Percentiles rank a stretch among this genome's conserved stretches.
Conservation (phyloP, 495 filamentous ascomycete species). For the Neurospora sp. region DNA sequence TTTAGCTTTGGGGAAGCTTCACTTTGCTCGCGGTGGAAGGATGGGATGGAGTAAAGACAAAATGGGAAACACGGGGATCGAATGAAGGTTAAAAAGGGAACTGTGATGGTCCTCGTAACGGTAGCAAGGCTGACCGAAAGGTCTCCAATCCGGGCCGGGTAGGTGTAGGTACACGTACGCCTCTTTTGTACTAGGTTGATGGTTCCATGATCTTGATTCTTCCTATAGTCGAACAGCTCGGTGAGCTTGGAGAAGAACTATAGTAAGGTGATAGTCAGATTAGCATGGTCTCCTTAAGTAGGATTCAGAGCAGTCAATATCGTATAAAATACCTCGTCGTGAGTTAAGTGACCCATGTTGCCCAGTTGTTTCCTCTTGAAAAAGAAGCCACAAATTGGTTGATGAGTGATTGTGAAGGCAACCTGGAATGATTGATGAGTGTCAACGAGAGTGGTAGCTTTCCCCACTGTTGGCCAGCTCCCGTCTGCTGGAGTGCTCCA, state of each 20-base stretch:
- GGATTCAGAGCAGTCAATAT: neutral
- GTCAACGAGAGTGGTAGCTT: neutral
- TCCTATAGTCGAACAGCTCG: constrained; percentile 59
- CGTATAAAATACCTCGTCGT: constrained; percentile 55
- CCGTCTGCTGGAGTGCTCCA: neutral
- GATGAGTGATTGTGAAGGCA: neutral
- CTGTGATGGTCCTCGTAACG: constrained; percentile 10
- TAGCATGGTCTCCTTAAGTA: constrained; percentile 14
- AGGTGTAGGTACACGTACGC: constrained; percentile 32
- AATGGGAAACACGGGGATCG: too few relatives aligned
- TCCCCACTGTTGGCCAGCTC: neutral
- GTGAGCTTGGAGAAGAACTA: constrained; percentile 83
- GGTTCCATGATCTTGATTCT: constrained; percentile 61
- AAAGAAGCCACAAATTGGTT: neutral
- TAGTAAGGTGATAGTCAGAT: neutral
- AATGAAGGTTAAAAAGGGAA: neutral
- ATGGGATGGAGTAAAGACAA: neutral
- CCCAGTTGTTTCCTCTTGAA: too few relatives aligned
- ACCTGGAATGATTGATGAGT: neutral
- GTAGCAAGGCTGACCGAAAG: neutral
- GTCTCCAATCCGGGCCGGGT: neutral
- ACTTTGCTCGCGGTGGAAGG: constrained; percentile 1
- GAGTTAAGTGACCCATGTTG: constrained; percentile 44
- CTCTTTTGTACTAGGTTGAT: constrained; percentile 83
- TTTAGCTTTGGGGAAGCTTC: constrained; percentile 2